phyloP scores from a whole-genome alignment of 495 filamentous ascomycete species.

The Cairneyella variabilis region DNA sequence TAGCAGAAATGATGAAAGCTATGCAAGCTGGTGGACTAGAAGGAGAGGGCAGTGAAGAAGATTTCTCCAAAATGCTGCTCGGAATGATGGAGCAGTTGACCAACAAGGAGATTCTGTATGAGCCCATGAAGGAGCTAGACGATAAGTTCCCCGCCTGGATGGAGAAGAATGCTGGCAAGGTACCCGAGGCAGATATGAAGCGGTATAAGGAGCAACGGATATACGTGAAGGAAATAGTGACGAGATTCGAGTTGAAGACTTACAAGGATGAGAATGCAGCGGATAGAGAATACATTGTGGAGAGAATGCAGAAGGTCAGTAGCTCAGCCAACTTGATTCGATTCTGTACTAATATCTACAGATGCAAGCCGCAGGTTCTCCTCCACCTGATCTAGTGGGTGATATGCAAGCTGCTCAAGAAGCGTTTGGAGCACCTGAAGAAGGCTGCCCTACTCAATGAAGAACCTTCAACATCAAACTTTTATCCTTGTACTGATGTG shows the following conservation, averaged over 20 bases:
- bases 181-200: slow-evolving; percentile 64
- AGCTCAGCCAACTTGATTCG: slow-evolving; percentile 6
- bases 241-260: slow-evolving; percentile 72
- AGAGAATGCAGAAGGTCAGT: slow-evolving; percentile 92
- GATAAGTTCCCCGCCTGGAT: slow-evolving; percentile 90
- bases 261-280: slow-evolving; percentile 78
- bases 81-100: slow-evolving; percentile 99
- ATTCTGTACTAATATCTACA: slow-evolving; percentile 18
- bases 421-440: slow-evolving; percentile 63
- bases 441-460: slow-evolving; percentile 71
- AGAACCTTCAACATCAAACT: slow-evolving; percentile 22
- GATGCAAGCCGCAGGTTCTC: slow-evolving; percentile 96
- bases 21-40: slow-evolving; percentile 61
- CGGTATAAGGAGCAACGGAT: slow-evolving; percentile 77
- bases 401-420: slow-evolving; percentile 79
- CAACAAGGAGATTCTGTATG: slow-evolving; percentile 96
- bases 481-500: slow-evolving; percentile 1
- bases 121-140: slow-evolving; percentile 95
- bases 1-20: slow-evolving; percentile 82
- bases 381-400: slow-evolving; percentile 83
- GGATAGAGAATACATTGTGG: slow-evolving; percentile 90
- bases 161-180: slow-evolving; percentile 63
- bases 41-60: slow-evolving; percentile 70
- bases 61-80: slow-evolving; percentile 87
- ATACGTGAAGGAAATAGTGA: slow-evolving; percentile 83